A percentile compares a stretch with the other conserved stretches of the same genome.
Conservation (phyloP, 345 rosid genomes). For the Litchi chinensis region DNA sequence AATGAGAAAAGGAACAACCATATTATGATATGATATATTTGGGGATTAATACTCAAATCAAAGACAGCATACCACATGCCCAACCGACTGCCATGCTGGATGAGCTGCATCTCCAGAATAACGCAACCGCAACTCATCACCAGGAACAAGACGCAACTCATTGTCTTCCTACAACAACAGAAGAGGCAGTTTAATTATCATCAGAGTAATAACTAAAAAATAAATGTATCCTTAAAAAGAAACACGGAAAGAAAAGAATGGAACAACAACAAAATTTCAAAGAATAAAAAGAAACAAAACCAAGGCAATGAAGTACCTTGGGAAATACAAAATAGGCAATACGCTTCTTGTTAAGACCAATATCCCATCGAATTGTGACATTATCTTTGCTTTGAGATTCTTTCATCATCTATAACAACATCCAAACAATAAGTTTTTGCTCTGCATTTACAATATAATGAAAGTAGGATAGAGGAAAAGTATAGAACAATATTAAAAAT, state of each 20-base stretch:
- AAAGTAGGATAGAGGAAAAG: neutral
- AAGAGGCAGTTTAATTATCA: conserved; percentile 25
- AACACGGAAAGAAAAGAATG: neutral
- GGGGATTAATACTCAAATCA: conserved; percentile 7
- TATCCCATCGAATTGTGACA: conserved; percentile 94
- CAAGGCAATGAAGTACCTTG: conserved; percentile 54
- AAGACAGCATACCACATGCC: conserved; percentile 84
- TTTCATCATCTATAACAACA: conserved; percentile 88
- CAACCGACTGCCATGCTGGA: conserved; percentile 99
- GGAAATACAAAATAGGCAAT: conserved; percentile 95
- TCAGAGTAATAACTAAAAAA: neutral
- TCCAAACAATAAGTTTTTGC: conserved; percentile 22
- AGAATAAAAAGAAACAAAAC: conserved; percentile 5
- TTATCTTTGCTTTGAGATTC: conserved; percentile 99
- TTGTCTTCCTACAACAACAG: conserved; percentile 79
- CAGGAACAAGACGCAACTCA: conserved; percentile 94
- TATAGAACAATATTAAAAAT: neutral
- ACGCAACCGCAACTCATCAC: conserved; percentile 93
- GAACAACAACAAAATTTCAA: neutral
- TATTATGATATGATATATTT: neutral
- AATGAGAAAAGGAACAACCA: neutral
- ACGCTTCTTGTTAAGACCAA: conserved; percentile 97
- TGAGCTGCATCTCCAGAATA: conserved; percentile 98
- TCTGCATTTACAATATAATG: neutral
- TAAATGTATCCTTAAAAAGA: conserved; percentile 9